Evolutionary conservation across 805 yeast species (phyloP).

Genomic region (Metschnikowia noctiluminum): DNA sequence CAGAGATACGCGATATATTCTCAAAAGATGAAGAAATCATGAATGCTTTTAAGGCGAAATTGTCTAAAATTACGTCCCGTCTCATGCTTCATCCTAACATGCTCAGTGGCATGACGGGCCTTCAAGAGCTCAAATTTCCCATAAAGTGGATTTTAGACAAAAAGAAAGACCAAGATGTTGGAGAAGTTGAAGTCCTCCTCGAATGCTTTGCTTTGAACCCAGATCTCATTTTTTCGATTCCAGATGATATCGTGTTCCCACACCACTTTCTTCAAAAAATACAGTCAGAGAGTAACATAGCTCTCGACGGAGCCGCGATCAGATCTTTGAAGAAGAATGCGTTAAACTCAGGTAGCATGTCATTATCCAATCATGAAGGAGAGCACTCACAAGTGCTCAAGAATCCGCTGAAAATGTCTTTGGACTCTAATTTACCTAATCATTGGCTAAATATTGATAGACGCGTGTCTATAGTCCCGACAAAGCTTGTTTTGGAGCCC

Average conservation of each 20-base stretch:
- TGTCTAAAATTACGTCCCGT: constrained; percentile 9
- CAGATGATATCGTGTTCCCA: constrained; percentile 12
- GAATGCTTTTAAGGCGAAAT: background rate
- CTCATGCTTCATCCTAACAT: constrained; percentile 51
- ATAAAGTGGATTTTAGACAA: constrained; percentile 19
- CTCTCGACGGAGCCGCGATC: background rate
- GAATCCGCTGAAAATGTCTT: background rate
- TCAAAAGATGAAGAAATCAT: background rate
- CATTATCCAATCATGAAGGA: background rate
- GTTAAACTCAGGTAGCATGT: background rate
- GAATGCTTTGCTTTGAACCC: constrained; percentile 22
- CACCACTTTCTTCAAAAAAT: constrained; percentile 5
- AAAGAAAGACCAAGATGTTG: constrained; percentile 10
- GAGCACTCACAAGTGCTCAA: constrained; percentile 2
- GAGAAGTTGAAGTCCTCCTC: constrained; percentile 20
- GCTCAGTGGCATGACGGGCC: constrained; percentile 23
- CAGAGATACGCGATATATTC: background rate
- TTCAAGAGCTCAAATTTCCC: constrained; percentile 21
- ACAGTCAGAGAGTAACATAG: constrained; percentile 2
- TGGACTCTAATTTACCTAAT: constrained; percentile 3
- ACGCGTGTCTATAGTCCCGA: constrained; percentile 29
- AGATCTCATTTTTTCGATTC: constrained; percentile 14
- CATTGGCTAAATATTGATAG: constrained; percentile 19
- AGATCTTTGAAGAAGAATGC: background rate
- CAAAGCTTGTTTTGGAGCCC: constrained; percentile 16